A percentile compares a stretch with the other conserved stretches of the same genome.
Evolutionary conservation across 2,329 filamentous ascomycete species (phyloP).

Genomic region (Tolypocladium nubicola): DNA sequence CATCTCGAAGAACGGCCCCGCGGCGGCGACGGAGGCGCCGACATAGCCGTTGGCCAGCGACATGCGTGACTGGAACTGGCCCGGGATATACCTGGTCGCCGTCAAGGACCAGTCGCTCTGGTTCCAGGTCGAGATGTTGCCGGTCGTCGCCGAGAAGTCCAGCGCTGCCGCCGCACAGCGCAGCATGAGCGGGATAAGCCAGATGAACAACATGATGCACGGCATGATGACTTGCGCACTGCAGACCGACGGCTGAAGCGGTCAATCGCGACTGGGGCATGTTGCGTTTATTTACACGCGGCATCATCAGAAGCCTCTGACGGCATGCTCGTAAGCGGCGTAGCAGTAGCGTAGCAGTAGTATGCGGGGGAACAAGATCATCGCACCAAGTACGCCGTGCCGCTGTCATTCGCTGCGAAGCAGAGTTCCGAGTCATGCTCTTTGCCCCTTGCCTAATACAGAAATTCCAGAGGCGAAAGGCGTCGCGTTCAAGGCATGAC

Average conservation of each 20-base stretch:
- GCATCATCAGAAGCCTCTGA: neutral
- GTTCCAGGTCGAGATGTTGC: slow-evolving; percentile 1
- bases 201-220: neutral
- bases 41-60: slow-evolving; percentile 19
- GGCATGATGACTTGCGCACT: neutral
- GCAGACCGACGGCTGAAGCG: neutral
- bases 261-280: neutral
- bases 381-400: too few species aligned
- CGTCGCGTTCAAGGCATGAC: too few species aligned
- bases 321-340: neutral
- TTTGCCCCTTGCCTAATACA: too few species aligned
- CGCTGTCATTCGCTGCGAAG: too few species aligned
- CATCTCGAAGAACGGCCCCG: slow-evolving; percentile 16
- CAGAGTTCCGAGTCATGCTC: too few species aligned
- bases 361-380: neutral
- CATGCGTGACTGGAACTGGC: slow-evolving; percentile 15
- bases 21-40: slow-evolving; percentile 15
- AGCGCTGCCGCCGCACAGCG: neutral
- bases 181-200: neutral
- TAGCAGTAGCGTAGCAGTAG: neutral
- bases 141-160: neutral
- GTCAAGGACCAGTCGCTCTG: neutral
- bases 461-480: too few species aligned
- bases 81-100: slow-evolving; percentile 1
- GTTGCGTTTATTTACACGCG: neutral